Conservation (phyloP, 352 stramenopile genomes). For the Phytophthora rubi region DNA sequence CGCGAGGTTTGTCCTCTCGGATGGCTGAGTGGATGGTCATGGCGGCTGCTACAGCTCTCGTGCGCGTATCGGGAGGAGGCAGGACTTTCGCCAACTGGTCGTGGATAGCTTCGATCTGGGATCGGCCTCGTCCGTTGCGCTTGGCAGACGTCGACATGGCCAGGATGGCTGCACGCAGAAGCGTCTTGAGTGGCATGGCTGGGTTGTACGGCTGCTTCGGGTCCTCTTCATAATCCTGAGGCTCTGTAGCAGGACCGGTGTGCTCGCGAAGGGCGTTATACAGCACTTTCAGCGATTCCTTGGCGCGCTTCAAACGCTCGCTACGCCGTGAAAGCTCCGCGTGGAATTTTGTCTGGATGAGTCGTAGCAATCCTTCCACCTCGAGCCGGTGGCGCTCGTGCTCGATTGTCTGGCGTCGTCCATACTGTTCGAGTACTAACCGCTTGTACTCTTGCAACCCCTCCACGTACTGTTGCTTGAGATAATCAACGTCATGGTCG, state of each 20-base stretch:
- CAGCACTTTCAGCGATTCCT: conserved; percentile 69
- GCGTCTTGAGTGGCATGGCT: conserved; percentile 50
- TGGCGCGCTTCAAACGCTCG: conserved; percentile 55
- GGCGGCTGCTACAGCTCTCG: conserved; percentile 25
- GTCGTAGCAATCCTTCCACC: conserved; percentile 62
- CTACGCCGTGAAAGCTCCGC: conserved; percentile 57
- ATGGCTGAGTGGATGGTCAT: conserved; percentile 49
- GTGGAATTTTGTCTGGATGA: conserved; percentile 72
- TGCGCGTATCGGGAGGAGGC: conserved; percentile 10
- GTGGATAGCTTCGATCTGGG: conserved; percentile 54
- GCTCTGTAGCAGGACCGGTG: conserved; percentile 4
- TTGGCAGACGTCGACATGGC: conserved; percentile 69
- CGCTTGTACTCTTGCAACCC: conserved; percentile 73
- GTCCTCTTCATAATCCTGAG: conserved; percentile 3
- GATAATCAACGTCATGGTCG: conserved; percentile 46
- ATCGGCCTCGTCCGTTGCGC: conserved; percentile 44
- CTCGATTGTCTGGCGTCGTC: conserved; percentile 59
- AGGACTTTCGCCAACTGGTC: conserved; percentile 32
- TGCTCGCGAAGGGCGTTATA: conserved; percentile 52
- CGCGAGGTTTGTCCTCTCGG: conserved; percentile 38
- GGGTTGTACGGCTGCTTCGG: conserved; percentile 31
- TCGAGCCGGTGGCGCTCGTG: conserved; percentile 65
- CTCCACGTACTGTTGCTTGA: conserved; percentile 69
- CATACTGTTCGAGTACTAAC: conserved; percentile 76
- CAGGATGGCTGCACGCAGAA: conserved; percentile 66